Evolutionary conservation across 495 filamentous ascomycete species (phyloP), one percentile per base, ranked within the genome.

Genomic region (Aspergillus conjunctus): DNA sequence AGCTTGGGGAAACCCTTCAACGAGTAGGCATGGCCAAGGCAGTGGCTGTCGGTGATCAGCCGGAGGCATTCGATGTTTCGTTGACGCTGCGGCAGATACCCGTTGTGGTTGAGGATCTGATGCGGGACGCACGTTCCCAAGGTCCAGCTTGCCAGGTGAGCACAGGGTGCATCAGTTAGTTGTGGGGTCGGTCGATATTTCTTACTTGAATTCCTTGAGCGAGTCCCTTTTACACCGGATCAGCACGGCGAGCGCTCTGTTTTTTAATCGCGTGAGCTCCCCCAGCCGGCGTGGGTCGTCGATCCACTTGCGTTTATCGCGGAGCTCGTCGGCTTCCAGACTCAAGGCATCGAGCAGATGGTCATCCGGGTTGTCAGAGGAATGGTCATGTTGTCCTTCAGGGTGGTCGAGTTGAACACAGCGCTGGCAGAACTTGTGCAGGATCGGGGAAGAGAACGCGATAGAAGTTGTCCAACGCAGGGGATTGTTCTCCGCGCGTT

Each of bases 351-450:
- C 43, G 14, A 46, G 43, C 0, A 46, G 43, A 17, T 46, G 14
- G 15, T 46, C 59, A 49, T n/a, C 65, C 3, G 51, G 62, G 22
- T 61, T n/a, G n/a, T n/a, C n/a, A n/a, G n/a, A n/a, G n/a, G n/a
- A n/a, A n/a, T n/a, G n/a, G n/a, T n/a, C n/a, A n/a, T n/a, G n/a
- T n/a, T n/a, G n/a, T n/a, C n/a, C n/a, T n/a, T n/a, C n/a, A n/a
- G n/a, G n/a, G n/a, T n/a, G n/a, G n/a, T n/a, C n/a, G n/a, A n/a
- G n/a, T n/a, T n/a, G n/a, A n/a, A n/a, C n/a, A n/a, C n/a, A n/a
- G n/a, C n/a, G n/a, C n/a, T n/a, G n/a, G n/a, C n/a, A n/a, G n/a
- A n/a, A n/a, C n/a, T n/a, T n/a, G n/a, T n/a, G n/a, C n/a, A n/a
- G n/a, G n/a, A n/a, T n/a, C n/a, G n/a, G n/a, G n/a, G n/a, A n/a